Evolutionary conservation across 2,329 filamentous ascomycete genomes (phyloP).

Genomic region (Fusarium sp.): DNA sequence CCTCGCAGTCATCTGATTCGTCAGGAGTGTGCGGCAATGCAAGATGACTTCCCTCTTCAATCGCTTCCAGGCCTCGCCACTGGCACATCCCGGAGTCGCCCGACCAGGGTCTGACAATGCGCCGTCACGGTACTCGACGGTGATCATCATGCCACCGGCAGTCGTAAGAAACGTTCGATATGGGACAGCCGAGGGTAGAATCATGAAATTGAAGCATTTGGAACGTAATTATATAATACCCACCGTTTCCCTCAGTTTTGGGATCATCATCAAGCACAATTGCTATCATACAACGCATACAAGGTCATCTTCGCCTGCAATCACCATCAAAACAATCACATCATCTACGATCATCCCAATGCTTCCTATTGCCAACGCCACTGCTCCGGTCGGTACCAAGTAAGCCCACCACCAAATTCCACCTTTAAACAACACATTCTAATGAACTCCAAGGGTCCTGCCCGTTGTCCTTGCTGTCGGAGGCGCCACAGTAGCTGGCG

Average conservation of each 20-base stretch:
- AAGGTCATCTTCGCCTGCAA: neutral
- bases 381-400: constrained; percentile 24
- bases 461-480: constrained; percentile 38
- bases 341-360: constrained; percentile 23
- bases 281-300: neutral
- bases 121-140: constrained; percentile 18
- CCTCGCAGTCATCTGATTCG: neutral
- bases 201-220: neutral
- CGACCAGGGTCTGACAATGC: constrained; percentile 23
- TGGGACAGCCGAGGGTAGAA: neutral
- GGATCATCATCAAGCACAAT: constrained; percentile 7
- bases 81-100: constrained; percentile 23
- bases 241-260: neutral
- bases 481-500: constrained; percentile 34
- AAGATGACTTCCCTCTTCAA: neutral
- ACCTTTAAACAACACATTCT: too few species aligned
- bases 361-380: constrained; percentile 27
- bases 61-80: constrained; percentile 10
- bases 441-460: constrained; percentile 19
- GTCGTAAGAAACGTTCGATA: constrained; percentile 34
- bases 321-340: neutral
- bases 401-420: constrained; percentile 13
- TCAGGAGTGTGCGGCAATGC: neutral
- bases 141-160: constrained; percentile 40
- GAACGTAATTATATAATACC: constrained; percentile 30